Evolutionary conservation across 768 basidiomycete species (phyloP), one percentile per base, ranked within the genome.

Genomic region (Saitozyma podzolica): DNA sequence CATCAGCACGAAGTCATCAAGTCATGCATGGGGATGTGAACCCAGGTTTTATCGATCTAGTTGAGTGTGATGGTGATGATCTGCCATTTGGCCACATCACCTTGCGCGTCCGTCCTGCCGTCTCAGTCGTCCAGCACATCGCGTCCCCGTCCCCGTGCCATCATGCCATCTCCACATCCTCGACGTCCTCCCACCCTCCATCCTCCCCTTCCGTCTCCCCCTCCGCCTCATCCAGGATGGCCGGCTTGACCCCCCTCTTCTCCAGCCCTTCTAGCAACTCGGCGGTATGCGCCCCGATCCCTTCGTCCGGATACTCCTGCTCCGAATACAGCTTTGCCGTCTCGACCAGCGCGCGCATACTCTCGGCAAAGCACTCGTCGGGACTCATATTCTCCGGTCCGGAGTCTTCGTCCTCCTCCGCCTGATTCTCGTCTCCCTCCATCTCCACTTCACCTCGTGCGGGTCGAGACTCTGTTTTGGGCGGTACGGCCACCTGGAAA

Each of bases 281-380:
- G 54, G 84, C 80, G 37, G 84, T 85, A 75, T 96, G 92, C 42
- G 86, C 86, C 2, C 91, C 82, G 56, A 95, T 77, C 17, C 89
- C 90, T 61, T 82, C 80, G 75, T 96, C 92, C 4, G 87, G 84
- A 76, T 92, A 86, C 29, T 86, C 85, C 68, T 92, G 86, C 48
- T 83, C 86, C 50, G 81, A 78, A 66, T 91, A 89, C 42, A 93
- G 79, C 89, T 92, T 68, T 80, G 87, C 85, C 80, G 91, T 92
- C 8, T 89, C 91, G 64, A 91, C 88, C 61, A 95, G 77, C 74
- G 90, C 90, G 74, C 92, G 88, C 64, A 89, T 82, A 0, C 90
- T 82, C 73, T 93, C 90, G 59, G 84, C 85, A 7, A 86, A 88
- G 50, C 92, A 85, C 65, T 93, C 91, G 73, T 89, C 83, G 86